Base-by-base conservation (phyloP, 2,329 filamentous ascomycete species). In the Neoascochyta sp. region DNA sequence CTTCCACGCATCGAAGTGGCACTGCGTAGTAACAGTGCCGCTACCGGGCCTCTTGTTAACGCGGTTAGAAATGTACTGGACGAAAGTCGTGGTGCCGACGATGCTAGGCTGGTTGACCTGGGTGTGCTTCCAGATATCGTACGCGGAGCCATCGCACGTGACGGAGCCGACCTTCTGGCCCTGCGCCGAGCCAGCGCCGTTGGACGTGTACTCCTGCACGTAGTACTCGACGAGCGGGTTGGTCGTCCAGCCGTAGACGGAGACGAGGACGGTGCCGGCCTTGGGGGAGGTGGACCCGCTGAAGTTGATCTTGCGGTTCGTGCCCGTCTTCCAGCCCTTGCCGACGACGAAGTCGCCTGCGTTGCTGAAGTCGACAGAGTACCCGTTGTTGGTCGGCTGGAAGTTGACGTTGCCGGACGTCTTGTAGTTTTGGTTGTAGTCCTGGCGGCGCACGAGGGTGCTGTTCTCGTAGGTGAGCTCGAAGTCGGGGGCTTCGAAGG, bases 191-290 rank as follows among this genome's bases (percentile, higher is more conserved):
- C 52, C 52, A 6, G 42, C 64, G 7, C 64, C 69, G 44, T 68
- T 65, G 42, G 57, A 63, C 9, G 69, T 64, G 43, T 73, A 68
- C 23, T 68, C 67, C 31, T 68, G 71, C 23, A 68, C 67, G 57
- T 48, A 76, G 71, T 66, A 72, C 64, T 60, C 75, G 71, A 55
- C 29, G 8, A 54, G 34, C 7, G 71, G 71, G 50, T 64, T 66
- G 3, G 52, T 64, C 4, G 69, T 73, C 73, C 75, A 79, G 17
- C 74, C 74, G 43, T 78, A 78, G 21, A 78, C 55, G 16, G 53
- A 50, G 20, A 57, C 49, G 15, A 54, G 46, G 14, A 54, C 52
- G 2, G 53, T 56, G 21, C 54, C 54, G 4, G 47, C 26, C 1
- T 18, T 33, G 13, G 50, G 41, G 16, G 24, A 27, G 5, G 52